A percentile compares a stretch with the other conserved stretches of the same genome.
Evolutionary conservation across 495 filamentous ascomycete species (phyloP).

Genomic region (Aspergillus heteromorphus): DNA sequence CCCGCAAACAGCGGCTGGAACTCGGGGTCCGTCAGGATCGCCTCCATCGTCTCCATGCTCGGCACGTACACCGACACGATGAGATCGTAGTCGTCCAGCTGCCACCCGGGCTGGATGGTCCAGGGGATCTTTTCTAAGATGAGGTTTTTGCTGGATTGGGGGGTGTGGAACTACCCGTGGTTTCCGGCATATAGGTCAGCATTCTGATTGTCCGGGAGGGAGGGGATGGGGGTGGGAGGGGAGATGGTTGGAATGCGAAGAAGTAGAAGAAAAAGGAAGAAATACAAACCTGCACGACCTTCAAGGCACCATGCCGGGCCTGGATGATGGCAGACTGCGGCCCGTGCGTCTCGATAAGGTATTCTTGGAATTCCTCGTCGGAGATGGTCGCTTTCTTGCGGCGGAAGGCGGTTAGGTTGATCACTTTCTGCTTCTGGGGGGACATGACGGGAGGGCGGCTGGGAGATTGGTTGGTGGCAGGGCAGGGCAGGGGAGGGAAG

Average conservation of each 20-base stretch:
- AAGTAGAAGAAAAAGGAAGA: background rate
- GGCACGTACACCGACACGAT: background rate
- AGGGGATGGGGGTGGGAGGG: too few relatives aligned
- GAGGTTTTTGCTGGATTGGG: background rate
- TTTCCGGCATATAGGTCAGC: too few relatives aligned
- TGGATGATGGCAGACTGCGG: background rate
- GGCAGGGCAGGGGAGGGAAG: too few relatives aligned
- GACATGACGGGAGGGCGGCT: background rate
- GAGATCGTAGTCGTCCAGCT: background rate
- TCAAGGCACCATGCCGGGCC: background rate
- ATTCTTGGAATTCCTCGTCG: background rate
- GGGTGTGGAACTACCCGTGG: background rate
- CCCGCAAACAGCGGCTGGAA: background rate
- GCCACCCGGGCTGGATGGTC: background rate
- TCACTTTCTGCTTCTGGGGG: background rate
- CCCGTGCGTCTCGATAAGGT: background rate
- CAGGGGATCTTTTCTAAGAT: background rate
- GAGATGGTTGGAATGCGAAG: background rate
- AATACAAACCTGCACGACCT: background rate
- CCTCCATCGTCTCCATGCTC: background rate
- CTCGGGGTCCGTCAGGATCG: background rate
- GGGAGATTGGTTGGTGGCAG: too few relatives aligned
- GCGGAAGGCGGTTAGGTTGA: background rate
- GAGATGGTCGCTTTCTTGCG: conserved; percentile 1
- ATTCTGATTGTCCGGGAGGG: too few relatives aligned